phyloP scores from a whole-genome alignment of 202 grass and related monocot species.

The Saccharum hybrid region DNA sequence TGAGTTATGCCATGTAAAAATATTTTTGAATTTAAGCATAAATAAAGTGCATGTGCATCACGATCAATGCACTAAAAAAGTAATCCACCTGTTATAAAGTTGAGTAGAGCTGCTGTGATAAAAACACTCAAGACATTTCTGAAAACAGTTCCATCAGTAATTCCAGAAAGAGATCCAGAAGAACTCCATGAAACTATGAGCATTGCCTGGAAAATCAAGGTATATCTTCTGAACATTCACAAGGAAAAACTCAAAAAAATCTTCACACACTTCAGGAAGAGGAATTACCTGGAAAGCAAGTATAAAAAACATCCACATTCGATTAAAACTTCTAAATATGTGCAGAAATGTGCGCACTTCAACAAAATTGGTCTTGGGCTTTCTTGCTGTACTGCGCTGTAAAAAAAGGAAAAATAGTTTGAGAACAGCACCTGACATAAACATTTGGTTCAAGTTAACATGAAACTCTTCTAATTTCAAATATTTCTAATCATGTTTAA shows the following conservation, averaged over 20 bases:
- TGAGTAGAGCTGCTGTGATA: slow-evolving; percentile 86
- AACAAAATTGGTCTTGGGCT: slow-evolving; percentile 94
- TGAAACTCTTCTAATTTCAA: slow-evolving; percentile 14
- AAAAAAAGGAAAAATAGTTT: slow-evolving; percentile 31
- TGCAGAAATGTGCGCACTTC: slow-evolving; percentile 93
- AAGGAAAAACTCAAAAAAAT: slow-evolving; percentile 7
- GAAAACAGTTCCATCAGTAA: slow-evolving; percentile 83
- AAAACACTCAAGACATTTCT: slow-evolving; percentile 84
- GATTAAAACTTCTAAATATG: slow-evolving; percentile 94
- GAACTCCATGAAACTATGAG: slow-evolving; percentile 92
- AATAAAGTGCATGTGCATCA: slow-evolving; percentile 21
- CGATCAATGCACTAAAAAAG: slow-evolving; percentile 27
- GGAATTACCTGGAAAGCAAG: slow-evolving; percentile 83
- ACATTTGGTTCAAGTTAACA: slow-evolving; percentile 26
- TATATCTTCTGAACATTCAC: slow-evolving; percentile 33
- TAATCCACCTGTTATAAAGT: slow-evolving; percentile 77
- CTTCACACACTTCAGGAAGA: slow-evolving; percentile 40
- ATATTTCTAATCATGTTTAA: slow-evolving; percentile 9
- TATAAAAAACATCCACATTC: slow-evolving; percentile 93
- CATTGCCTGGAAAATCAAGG: slow-evolving; percentile 72
- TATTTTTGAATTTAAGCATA: slow-evolving; percentile 27
- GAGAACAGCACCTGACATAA: slow-evolving; percentile 10
- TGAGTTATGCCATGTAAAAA: slow-evolving; percentile 33
- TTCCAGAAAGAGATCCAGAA: slow-evolving; percentile 78
- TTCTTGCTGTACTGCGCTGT: slow-evolving; percentile 48